A percentile compares a stretch with the other conserved stretches of the same genome.
phyloP scores from a whole-genome alignment of 139 green algal genomes.

The Pedinophyceae sp. region DNA sequence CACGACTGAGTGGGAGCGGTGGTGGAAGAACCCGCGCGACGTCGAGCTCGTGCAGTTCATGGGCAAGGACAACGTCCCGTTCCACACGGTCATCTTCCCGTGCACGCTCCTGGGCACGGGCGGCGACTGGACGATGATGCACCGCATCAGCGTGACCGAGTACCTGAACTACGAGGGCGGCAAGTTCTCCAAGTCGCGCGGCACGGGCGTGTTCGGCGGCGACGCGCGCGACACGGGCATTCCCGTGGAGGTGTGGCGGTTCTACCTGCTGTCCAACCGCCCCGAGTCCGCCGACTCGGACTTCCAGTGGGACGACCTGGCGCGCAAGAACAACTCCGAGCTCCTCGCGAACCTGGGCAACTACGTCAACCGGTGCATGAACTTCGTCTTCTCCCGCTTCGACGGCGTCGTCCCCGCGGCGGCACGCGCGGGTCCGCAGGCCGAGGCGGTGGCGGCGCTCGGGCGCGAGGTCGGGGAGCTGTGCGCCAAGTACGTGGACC shows the following conservation, averaged over 20 bases:
- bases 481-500: slow-evolving; percentile 52
- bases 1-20: slow-evolving; percentile 63
- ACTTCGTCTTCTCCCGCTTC: slow-evolving; percentile 56
- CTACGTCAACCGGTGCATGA: slow-evolving; percentile 61
- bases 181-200: slow-evolving; percentile 91
- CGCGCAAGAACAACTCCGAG: slow-evolving; percentile 76
- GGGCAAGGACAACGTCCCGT: slow-evolving; percentile 98
- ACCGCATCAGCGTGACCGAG: slow-evolving; percentile 84
- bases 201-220: slow-evolving; percentile 87
- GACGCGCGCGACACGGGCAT: slow-evolving; percentile 77
- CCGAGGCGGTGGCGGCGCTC: slow-evolving; percentile 26
- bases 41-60: slow-evolving; percentile 99
- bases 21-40: slow-evolving; percentile 80
- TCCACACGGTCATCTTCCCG: slow-evolving; percentile 98
- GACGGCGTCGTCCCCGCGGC: slow-evolving; percentile 33
- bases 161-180: slow-evolving; percentile 97
- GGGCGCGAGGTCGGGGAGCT: slow-evolving; percentile 20
- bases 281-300: slow-evolving; percentile 55
- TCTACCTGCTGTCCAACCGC: slow-evolving; percentile 81
- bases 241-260: slow-evolving; percentile 72
- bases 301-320: slow-evolving; percentile 89
- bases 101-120: slow-evolving; percentile 60
- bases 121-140: slow-evolving; percentile 71
- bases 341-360: slow-evolving; percentile 90
- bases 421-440: slow-evolving; percentile 10